Percentiles rank a stretch among this genome's conserved stretches.
Conservation (phyloP, 2,329 filamentous ascomycete species). For the Fusarium brachygibbosum region DNA sequence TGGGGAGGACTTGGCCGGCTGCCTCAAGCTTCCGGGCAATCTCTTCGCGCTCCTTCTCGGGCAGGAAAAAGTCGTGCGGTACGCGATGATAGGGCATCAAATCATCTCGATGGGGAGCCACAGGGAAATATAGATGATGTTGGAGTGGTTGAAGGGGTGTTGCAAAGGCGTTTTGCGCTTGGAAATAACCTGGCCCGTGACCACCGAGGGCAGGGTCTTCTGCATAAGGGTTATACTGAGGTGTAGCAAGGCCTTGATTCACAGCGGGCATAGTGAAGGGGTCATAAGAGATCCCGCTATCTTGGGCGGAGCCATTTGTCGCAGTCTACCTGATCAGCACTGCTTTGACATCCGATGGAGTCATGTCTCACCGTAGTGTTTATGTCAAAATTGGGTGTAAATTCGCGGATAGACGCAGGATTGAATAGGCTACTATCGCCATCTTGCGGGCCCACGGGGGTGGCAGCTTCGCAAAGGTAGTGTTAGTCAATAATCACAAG, state of each 20-base stretch:
- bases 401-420: slow-evolving; percentile 69
- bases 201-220: slow-evolving; percentile 75
- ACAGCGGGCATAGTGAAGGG: slow-evolving; percentile 73
- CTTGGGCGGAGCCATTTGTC: slow-evolving; percentile 64
- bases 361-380: slow-evolving; percentile 60
- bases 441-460: slow-evolving; percentile 59
- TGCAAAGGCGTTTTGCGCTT: slow-evolving; percentile 65
- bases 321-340: slow-evolving; percentile 50
- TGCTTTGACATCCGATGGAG: background rate
- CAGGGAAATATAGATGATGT: slow-evolving; percentile 93
- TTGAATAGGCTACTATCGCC: slow-evolving; percentile 65
- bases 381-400: slow-evolving; percentile 70
- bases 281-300: slow-evolving; percentile 65
- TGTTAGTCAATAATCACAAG: slow-evolving; percentile 27
- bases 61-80: slow-evolving; percentile 91
- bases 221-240: slow-evolving; percentile 81
- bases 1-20: slow-evolving; percentile 85
- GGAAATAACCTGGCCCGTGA: slow-evolving; percentile 75
- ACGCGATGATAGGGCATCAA: slow-evolving; percentile 87
- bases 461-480: slow-evolving; percentile 49
- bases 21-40: slow-evolving; percentile 90
- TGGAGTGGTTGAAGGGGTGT: slow-evolving; percentile 76
- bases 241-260: slow-evolving; percentile 62
- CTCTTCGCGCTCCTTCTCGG: slow-evolving; percentile 88
- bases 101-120: slow-evolving; percentile 85